A percentile compares a stretch with the other conserved stretches of the same genome.
These are phyloP conservation scores for Beauveria sp. DNA, from an alignment of 2,329 filamentous ascomycete genomes.

Conservation along the genomic window DNA sequence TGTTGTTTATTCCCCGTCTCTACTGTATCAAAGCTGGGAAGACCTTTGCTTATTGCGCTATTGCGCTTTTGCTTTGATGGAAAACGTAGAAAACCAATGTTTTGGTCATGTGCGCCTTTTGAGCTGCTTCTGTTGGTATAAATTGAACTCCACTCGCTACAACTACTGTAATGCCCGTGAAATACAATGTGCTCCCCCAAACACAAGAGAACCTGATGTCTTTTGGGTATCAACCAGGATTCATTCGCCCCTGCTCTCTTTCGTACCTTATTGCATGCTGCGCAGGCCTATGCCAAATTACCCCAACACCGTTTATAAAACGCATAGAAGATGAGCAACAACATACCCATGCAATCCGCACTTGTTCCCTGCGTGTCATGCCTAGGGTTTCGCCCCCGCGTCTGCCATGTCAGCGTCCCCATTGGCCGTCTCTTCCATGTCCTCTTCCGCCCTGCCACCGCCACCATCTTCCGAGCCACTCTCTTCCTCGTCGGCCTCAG, in stretches of 20 bases:
- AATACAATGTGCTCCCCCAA: not conserved
- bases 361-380: not conserved
- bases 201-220: not conserved
- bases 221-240: slow-evolving; percentile 1
- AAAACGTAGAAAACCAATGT: slow-evolving; percentile 8
- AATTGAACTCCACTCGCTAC: not conserved
- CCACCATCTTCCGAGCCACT: slow-evolving; percentile 17
- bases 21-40: not conserved
- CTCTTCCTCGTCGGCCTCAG: slow-evolving; percentile 11
- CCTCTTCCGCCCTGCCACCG: slow-evolving; percentile 7
- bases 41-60: not conserved
- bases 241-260: not conserved
- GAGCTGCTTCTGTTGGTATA: not conserved
- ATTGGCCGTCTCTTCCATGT: not conserved
- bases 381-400: slow-evolving; percentile 11
- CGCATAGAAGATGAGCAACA: not conserved
- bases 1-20: not conserved
- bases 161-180: not conserved
- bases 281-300: not conserved
- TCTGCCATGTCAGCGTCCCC: slow-evolving; percentile 12
- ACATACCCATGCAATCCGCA: not conserved
- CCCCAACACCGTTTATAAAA: not conserved
- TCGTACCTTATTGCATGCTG: not conserved
- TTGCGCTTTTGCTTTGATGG: not conserved
- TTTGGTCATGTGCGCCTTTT: not conserved